Base-by-base conservation (phyloP, 371 early-diverging fungal genomes). In the Haplosporangium sp. region DNA sequence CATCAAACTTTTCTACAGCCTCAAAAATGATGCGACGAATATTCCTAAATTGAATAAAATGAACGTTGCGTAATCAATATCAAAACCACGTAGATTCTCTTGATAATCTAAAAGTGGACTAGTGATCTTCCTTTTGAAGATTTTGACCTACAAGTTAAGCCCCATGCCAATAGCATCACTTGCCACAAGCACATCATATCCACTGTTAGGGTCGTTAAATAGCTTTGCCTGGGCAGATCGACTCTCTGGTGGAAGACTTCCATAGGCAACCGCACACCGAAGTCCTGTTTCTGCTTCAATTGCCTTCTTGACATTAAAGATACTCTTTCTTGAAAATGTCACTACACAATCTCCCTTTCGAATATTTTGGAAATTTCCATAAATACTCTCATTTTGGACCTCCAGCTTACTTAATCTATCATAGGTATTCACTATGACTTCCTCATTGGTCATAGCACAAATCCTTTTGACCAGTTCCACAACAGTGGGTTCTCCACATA, bases 111-210 rank as follows among this genome's bases (percentile, higher is more conserved):
- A 27, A 27, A 27, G 27, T 27, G 27, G 27, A 27, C 45, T 45
- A 4, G 45, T 10, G 19, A n/a, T 9, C 11, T 27, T 38, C 35
- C 20, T 37, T 3, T 47, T n/a, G 10, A 56, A 19, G 34, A 4
- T 34, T 4, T 38, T 71, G 35, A 84, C 89, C 75, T 86, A 92
- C 93, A 98, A 70, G 77, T 98, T 98, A 4, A 98, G 86, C 0
- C 99, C 99, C 98, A 98, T 98, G 38, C 99, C 99, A 52, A 98
- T 90, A 0, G 99, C 99, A 85, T 98, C 99, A 56, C 95, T 95
- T 6, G 98, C 97, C 13, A 98, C 95, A 19, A 98, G 79, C 1
- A 98, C 93, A 70, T 96, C 92, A 67, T 92, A 92, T 10, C 86
- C 92, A 61, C 90, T 90, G n/a, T 88, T 72, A 1, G 93, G 92